A percentile compares a stretch with the other conserved stretches of the same genome.
Evolutionary conservation across 2,329 filamentous ascomycete genomes (phyloP).

Genomic region (Rasamsonia emersonii): DNA sequence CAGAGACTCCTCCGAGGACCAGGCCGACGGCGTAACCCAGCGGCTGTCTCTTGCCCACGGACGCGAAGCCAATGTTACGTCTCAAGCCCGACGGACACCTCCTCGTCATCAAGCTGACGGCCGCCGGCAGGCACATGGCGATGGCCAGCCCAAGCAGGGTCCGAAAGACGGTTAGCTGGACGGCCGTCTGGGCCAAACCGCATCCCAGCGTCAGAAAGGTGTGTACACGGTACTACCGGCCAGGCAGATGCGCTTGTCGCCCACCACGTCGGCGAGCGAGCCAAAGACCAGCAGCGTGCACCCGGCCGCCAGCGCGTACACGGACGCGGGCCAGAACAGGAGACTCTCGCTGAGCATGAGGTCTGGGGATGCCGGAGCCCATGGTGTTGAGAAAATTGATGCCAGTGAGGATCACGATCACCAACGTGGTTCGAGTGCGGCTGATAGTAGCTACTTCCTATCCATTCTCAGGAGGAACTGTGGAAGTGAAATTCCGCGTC

Average conservation of each 20-base stretch:
- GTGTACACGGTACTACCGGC: constrained; percentile 35
- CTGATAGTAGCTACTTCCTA: too few relatives aligned
- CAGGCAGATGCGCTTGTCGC: constrained; percentile 37
- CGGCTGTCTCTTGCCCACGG: constrained; percentile 40
- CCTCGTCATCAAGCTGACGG: constrained; percentile 39
- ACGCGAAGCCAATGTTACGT: constrained; percentile 43
- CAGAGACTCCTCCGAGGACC: constrained; percentile 40
- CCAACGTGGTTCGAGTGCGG: too few relatives aligned
- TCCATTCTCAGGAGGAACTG: too few relatives aligned
- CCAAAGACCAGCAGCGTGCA: constrained; percentile 41
- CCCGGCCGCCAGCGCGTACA: constrained; percentile 33
- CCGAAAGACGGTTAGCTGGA: constrained; percentile 39
- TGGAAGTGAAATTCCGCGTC: too few relatives aligned
- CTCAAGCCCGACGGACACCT: constrained; percentile 36
- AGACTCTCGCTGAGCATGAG: constrained; percentile 13
- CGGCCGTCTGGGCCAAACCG: constrained; percentile 25
- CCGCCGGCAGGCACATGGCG: constrained; percentile 38
- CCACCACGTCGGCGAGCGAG: constrained; percentile 42
- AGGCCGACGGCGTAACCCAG: constrained; percentile 43
- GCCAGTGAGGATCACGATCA: too few relatives aligned
- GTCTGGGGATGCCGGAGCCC: too few relatives aligned
- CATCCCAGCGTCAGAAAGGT: constrained; percentile 33
- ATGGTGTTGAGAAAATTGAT: too few relatives aligned
- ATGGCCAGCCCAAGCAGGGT: constrained; percentile 36
- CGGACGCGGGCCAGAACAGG: constrained; percentile 16